These are phyloP conservation scores for Jamesozyma gamospora DNA, from an alignment of 805 yeast genomes.

Conservation along the genomic window DNA sequence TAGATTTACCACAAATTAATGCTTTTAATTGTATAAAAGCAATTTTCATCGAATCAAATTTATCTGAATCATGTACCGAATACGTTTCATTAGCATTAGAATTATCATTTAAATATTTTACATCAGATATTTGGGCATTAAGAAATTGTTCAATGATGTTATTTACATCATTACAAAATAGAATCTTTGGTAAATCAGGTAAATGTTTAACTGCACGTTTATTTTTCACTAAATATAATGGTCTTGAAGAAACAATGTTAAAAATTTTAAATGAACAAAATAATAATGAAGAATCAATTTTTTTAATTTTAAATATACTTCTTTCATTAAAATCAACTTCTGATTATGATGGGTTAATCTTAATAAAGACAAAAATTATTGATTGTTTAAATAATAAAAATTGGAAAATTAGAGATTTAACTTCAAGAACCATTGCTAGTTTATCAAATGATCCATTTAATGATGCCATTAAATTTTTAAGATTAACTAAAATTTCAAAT, in stretches of 20 bases:
- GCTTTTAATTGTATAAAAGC: slow-evolving; percentile 80
- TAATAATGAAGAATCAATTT: slow-evolving; percentile 40
- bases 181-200: slow-evolving; percentile 57
- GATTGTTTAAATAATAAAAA: slow-evolving; percentile 40
- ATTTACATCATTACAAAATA: slow-evolving; percentile 71
- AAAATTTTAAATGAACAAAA: slow-evolving; percentile 26
- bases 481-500: slow-evolving; percentile 11
- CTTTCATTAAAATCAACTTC: slow-evolving; percentile 56
- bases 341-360: slow-evolving; percentile 42
- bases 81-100: slow-evolving; percentile 50
- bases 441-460: slow-evolving; percentile 31
- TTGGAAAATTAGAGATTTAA: slow-evolving; percentile 87
- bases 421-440: slow-evolving; percentile 59
- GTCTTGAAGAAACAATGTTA: slow-evolving; percentile 42
- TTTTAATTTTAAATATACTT: slow-evolving; percentile 66
- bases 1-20: slow-evolving; percentile 85
- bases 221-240: slow-evolving; percentile 59
- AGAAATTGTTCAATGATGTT: slow-evolving; percentile 91
- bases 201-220: slow-evolving; percentile 45
- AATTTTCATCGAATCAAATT: slow-evolving; percentile 58
- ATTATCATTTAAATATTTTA: slow-evolving; percentile 53
- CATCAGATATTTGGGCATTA: slow-evolving; percentile 68
- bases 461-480: slow-evolving; percentile 25
- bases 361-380: slow-evolving; percentile 41
- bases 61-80: slow-evolving; percentile 43